These are phyloP conservation scores for Rhizoclosmatium sp. DNA, from an alignment of 192 early-diverging fungal genomes.

Conservation along the genomic window DNA sequence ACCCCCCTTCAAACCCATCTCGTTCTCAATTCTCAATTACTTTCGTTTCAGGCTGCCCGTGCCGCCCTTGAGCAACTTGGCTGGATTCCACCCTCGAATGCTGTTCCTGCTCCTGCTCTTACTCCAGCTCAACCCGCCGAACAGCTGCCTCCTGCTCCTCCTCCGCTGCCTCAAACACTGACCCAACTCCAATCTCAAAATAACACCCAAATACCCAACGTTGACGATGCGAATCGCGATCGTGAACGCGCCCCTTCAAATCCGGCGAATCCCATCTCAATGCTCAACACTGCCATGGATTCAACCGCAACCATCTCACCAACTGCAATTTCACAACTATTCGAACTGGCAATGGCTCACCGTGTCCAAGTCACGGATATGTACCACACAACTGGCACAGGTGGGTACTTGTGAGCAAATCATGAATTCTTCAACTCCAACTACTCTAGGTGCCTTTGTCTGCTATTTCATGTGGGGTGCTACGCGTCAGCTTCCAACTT, in stretches of 20 bases:
- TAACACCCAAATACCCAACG: too few relatives aligned
- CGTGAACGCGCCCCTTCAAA: neutral
- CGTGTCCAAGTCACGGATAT: constrained; percentile 8
- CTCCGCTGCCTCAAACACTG: too few relatives aligned
- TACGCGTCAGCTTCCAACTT: neutral
- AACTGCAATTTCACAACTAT: constrained; percentile 3
- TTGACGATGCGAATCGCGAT: too few relatives aligned
- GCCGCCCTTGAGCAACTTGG: neutral
- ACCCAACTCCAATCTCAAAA: too few relatives aligned
- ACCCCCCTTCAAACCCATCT: neutral
- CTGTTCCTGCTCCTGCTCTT: neutral
- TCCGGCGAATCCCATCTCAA: neutral
- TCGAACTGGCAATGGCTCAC: constrained; percentile 3
- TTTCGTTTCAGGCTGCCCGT: neutral
- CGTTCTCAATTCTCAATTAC: neutral
- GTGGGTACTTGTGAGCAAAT: neutral
- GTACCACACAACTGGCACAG: neutral
- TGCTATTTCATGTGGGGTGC: constrained; percentile 27
- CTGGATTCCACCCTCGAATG: neutral
- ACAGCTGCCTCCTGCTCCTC: neutral
- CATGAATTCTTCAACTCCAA: neutral
- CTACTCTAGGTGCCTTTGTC: neutral
- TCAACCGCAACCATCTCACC: neutral
- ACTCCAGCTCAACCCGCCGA: neutral
- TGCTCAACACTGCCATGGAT: neutral